Conservation (phyloP, 352 stramenopile genomes). For the Phytophthora brassicae region DNA sequence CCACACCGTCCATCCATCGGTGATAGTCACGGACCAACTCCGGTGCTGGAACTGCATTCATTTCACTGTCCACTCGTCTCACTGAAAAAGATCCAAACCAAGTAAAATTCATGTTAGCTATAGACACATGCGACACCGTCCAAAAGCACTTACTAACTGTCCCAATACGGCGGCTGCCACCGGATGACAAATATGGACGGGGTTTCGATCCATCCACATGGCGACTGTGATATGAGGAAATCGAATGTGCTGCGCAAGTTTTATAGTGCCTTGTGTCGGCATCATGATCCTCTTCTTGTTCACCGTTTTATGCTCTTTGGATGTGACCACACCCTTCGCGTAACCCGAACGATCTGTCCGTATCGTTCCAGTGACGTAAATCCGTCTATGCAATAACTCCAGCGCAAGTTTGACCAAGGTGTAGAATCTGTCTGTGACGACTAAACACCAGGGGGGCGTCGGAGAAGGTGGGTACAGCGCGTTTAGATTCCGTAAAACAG, state of each 20-base stretch:
- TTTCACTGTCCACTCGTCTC: background rate
- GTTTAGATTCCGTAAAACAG: conserved; percentile 7
- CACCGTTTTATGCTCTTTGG: background rate
- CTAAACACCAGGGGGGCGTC: conserved; percentile 3
- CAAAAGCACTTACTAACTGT: too few relatives aligned
- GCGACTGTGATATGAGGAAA: too few relatives aligned
- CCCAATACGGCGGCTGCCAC: too few relatives aligned
- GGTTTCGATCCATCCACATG: too few relatives aligned
- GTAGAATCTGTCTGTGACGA: conserved; percentile 7
- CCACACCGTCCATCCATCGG: background rate
- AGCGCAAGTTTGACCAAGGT: conserved; percentile 3
- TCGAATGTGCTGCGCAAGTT: too few relatives aligned
- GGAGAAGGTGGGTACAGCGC: background rate
- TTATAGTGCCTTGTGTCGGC: too few relatives aligned
- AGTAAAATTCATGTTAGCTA: too few relatives aligned
- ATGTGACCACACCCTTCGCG: background rate
- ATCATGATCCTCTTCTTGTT: too few relatives aligned
- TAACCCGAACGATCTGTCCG: conserved; percentile 1
- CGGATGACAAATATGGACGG: too few relatives aligned
- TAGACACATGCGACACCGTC: too few relatives aligned
- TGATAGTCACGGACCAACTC: background rate
- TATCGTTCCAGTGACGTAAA: conserved; percentile 2
- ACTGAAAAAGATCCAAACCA: background rate
- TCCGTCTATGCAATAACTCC: conserved; percentile 11
- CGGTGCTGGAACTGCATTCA: background rate